Evolutionary conservation across 2,329 filamentous ascomycete species (phyloP).

Genomic region (Pseudogymnoascus sp.): DNA sequence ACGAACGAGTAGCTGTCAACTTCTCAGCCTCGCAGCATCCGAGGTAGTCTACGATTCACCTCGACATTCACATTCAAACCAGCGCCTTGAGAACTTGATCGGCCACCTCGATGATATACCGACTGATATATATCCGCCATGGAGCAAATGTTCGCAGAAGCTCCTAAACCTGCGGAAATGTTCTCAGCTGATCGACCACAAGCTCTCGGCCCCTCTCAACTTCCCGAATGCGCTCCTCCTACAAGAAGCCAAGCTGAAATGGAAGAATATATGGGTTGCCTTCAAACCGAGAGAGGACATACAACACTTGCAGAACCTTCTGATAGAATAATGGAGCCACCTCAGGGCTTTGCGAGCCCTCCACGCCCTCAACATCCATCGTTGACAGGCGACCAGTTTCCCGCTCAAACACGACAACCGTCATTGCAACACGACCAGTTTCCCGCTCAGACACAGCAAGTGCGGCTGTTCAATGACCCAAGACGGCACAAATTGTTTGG

Average conservation of each 20-base stretch:
- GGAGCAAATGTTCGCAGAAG: background rate
- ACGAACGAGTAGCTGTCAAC: background rate
- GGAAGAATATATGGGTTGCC: background rate
- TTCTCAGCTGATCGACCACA: background rate
- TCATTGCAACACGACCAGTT: background rate
- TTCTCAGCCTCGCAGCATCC: background rate
- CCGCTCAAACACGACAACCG: background rate
- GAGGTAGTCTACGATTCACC: background rate
- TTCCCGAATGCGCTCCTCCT: background rate
- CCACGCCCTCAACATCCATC: background rate
- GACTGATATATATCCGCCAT: background rate
- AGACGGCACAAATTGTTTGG: conserved; percentile 2
- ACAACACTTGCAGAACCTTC: background rate
- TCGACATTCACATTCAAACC: background rate
- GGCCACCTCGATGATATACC: background rate
- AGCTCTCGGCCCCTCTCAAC: background rate
- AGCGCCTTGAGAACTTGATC: background rate
- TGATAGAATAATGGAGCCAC: background rate
- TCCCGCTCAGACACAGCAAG: background rate
- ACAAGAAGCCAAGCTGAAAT: background rate
- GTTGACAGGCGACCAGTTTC: background rate
- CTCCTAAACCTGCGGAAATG: background rate
- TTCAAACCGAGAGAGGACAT: background rate
- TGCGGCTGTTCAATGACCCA: conserved; percentile 1
- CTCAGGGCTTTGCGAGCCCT: background rate